These are phyloP conservation scores for Tetrapisispora nanseiensis DNA, from an alignment of 805 yeast genomes.

Conservation along the genomic window DNA sequence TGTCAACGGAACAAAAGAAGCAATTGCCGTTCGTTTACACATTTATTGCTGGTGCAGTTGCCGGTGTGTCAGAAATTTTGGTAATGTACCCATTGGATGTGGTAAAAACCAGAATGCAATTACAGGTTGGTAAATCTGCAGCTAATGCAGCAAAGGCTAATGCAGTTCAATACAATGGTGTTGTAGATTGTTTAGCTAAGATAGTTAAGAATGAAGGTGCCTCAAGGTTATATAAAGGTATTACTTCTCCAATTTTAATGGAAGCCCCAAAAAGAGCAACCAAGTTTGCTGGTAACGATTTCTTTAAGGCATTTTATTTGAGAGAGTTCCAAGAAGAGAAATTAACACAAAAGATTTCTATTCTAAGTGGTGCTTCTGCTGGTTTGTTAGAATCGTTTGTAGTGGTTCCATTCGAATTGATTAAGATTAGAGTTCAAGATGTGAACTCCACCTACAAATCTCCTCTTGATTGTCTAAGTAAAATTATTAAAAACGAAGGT, in stretches of 20 bases:
- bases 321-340: conserved; percentile 49
- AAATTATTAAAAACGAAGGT: conserved; percentile 70
- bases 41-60: conserved; percentile 85
- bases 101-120: conserved; percentile 91
- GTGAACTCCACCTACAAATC: conserved; percentile 71
- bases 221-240: conserved; percentile 80
- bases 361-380: conserved; percentile 94
- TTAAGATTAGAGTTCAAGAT: conserved; percentile 92
- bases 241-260: conserved; percentile 93
- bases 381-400: conserved; percentile 96
- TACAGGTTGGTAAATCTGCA: conserved; percentile 42
- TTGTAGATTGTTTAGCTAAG: conserved; percentile 73
- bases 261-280: conserved; percentile 99
- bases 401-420: conserved; percentile 94
- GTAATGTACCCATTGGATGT: conserved; percentile 96
- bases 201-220: conserved; percentile 82
- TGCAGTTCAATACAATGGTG: conserved; percentile 50
- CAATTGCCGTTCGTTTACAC: conserved; percentile 78
- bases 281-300: conserved; percentile 96
- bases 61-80: conserved; percentile 92
- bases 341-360: conserved; percentile 74
- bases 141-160: conserved; percentile 20
- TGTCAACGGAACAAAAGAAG: conserved; percentile 1
- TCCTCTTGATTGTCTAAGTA: conserved; percentile 69
- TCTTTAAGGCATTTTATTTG: conserved; percentile 79